Base-by-base conservation (phyloP, 2,329 filamentous ascomycete species). In the Esteya vermicola region DNA sequence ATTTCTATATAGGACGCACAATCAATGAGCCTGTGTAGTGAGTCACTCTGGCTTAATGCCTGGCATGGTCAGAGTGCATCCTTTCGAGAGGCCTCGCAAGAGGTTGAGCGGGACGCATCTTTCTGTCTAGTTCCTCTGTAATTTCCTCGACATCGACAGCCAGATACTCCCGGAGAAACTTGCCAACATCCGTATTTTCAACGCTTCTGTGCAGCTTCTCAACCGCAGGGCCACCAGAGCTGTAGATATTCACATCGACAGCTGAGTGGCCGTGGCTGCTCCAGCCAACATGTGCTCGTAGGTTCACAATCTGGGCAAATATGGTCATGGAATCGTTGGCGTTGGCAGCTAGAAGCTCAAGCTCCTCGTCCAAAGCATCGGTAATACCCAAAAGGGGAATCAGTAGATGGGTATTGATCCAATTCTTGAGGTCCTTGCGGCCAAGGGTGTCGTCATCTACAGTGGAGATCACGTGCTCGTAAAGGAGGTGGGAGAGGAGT, bases 171-270 rank as follows among this genome's bases (percentile, higher is more conserved):
- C 75, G 66, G 43, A 98, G 61, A 57, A 95, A 98, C 33, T 72
- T 65, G 26, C 91, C 91, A 1, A 98, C 71, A 21, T 96, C 86
- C 1, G 80, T 96, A 56, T 98, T 98, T 65, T 98, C 91, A 40
- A 93, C 79, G 57, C 96, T 96, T 8, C 89, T 89, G 4, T 74
- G 64, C 7, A 94, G 67, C 13, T 70, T 65, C 33, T 72, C 68
- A 1, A 78, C 73, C 28, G 72, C 68, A 0, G 73, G 68, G 4
- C 83, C 78, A 34, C 69, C 68, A 0, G 82, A 88, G 39, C 83
- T 81, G 62, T 96, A 98, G 49, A 98, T 85, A 58, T 98, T 98
- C 36, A 98, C 91, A 55, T 98, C 91, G 8, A 91, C 86, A 38
- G 81, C 91, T 18, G 80, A 82, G 62, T 98, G 91, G 22, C 91